A percentile compares a stretch with the other conserved stretches of the same genome.
phyloP scores from a whole-genome alignment of 139 green algal genomes.

The Nannochloris sp. region DNA sequence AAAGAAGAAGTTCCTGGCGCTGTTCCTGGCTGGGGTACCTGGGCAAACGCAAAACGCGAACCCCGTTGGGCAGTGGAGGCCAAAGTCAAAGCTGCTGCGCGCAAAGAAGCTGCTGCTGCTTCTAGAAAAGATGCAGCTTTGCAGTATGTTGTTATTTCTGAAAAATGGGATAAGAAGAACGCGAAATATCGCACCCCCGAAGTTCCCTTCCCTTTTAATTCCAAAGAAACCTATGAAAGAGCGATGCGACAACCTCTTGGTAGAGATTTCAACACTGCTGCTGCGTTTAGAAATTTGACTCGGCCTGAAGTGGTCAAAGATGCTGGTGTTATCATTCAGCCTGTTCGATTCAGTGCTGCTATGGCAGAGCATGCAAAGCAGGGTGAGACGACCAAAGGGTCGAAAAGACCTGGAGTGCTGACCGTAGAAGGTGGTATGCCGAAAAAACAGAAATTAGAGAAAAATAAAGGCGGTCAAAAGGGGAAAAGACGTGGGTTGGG shows the following conservation, averaged over 20 bases:
- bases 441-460: not conserved
- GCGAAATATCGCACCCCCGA: conserved; percentile 52
- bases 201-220: conserved; percentile 74
- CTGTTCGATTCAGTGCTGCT: conserved; percentile 36
- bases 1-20: conserved; percentile 41
- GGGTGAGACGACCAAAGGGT: not conserved
- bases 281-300: conserved; percentile 67
- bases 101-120: conserved; percentile 42
- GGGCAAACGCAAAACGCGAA: conserved; percentile 65
- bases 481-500: not conserved
- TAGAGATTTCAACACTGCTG: conserved; percentile 82
- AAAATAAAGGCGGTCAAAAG: not conserved
- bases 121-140: conserved; percentile 68
- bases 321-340: conserved; percentile 68
- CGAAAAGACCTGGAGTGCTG: not conserved
- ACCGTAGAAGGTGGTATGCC: not conserved
- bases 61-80: conserved; percentile 63
- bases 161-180: conserved; percentile 78
- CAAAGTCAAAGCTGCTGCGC: conserved; percentile 53
- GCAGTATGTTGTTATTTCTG: conserved; percentile 76
- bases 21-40: conserved; percentile 90
- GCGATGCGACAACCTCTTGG: conserved; percentile 77
- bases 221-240: conserved; percentile 54
- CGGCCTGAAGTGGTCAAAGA: conserved; percentile 71
- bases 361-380: not conserved